Percentiles rank a stretch among this genome's conserved stretches.
These are phyloP conservation scores for Adenanthera pavonina DNA, from an alignment of 306 rosid species.

Conservation along the genomic window DNA sequence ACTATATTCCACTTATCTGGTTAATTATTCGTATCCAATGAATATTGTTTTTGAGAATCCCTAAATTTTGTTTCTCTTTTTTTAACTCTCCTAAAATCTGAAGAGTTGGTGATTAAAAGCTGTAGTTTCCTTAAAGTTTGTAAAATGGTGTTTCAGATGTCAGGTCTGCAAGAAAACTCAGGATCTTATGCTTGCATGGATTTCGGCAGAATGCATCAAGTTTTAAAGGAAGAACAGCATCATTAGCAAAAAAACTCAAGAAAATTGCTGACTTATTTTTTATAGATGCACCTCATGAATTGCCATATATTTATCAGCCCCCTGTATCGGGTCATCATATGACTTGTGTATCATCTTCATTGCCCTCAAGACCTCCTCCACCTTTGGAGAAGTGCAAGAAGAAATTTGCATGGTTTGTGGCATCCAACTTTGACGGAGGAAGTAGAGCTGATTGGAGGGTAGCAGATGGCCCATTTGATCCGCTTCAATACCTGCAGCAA, in stretches of 20 bases:
- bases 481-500: conserved; percentile 82
- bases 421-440: conserved; percentile 48
- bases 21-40: neutral
- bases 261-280: conserved; percentile 69
- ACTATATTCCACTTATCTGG: neutral
- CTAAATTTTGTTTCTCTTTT: neutral
- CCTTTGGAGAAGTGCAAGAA: conserved; percentile 65
- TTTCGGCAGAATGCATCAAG: conserved; percentile 91
- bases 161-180: conserved; percentile 64
- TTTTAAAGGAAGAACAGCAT: conserved; percentile 89
- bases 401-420: conserved; percentile 84
- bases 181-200: conserved; percentile 90
- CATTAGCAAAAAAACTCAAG: conserved; percentile 83
- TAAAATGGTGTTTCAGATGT: conserved; percentile 55
- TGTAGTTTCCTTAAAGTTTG: conserved; percentile 25
- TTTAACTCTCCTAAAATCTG: conserved; percentile 27
- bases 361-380: conserved; percentile 54
- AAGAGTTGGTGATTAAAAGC: conserved; percentile 16
- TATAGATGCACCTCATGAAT: conserved; percentile 83
- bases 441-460: conserved; percentile 60
- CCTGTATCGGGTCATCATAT: conserved; percentile 17
- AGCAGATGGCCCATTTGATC: conserved; percentile 75
- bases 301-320: conserved; percentile 83
- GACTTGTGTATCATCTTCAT: conserved; percentile 42
- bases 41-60: neutral